Percentiles rank a stretch among this genome's conserved stretches.
Evolutionary conservation across 2,329 filamentous ascomycete species (phyloP).

Genomic region (Aspergillus novoparasiticus): DNA sequence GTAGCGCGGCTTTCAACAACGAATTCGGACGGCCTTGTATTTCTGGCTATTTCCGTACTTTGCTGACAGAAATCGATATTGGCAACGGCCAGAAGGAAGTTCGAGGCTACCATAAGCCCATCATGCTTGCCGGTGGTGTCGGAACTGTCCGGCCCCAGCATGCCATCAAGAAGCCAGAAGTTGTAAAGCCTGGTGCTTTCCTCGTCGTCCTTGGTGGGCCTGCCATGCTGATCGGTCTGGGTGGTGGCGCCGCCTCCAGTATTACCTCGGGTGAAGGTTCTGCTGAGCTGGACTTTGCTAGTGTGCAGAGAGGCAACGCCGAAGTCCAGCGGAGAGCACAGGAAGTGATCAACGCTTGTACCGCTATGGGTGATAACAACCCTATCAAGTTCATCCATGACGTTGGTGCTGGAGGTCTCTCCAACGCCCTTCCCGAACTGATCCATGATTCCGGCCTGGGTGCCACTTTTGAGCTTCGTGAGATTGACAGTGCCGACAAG

Average conservation of each 20-base stretch:
- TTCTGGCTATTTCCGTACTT: constrained; percentile 86
- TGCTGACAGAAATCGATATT: constrained; percentile 70
- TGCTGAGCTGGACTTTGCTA: constrained; percentile 93
- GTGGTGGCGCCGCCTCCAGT: constrained; percentile 92
- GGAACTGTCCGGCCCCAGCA: constrained; percentile 90
- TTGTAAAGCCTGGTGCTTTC: constrained; percentile 85
- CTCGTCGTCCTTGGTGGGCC: constrained; percentile 92
- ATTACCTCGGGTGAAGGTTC: constrained; percentile 84
- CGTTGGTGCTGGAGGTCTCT: constrained; percentile 88
- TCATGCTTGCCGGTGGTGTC: constrained; percentile 96
- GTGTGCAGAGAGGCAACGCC: constrained; percentile 94
- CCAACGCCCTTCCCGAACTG: constrained; percentile 81
- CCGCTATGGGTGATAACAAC: constrained; percentile 77
- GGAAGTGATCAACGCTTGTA: constrained; percentile 96
- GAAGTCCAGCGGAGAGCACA: constrained; percentile 95
- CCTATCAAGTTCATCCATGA: constrained; percentile 98
- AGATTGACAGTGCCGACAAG: constrained; percentile 85
- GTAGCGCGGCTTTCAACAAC: constrained; percentile 94
- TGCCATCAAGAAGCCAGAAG: constrained; percentile 77
- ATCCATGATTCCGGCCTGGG: constrained; percentile 91
- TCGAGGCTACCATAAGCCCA: constrained; percentile 95
- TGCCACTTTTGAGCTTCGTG: constrained; percentile 89
- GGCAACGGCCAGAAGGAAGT: constrained; percentile 67
- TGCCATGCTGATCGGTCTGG: constrained; percentile 95
- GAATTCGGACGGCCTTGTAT: constrained; percentile 92